Percentiles rank a stretch among this genome's conserved stretches.
Evolutionary conservation across 768 basidiomycete genomes (phyloP).

Genomic region (Leucocoprinus sp.): DNA sequence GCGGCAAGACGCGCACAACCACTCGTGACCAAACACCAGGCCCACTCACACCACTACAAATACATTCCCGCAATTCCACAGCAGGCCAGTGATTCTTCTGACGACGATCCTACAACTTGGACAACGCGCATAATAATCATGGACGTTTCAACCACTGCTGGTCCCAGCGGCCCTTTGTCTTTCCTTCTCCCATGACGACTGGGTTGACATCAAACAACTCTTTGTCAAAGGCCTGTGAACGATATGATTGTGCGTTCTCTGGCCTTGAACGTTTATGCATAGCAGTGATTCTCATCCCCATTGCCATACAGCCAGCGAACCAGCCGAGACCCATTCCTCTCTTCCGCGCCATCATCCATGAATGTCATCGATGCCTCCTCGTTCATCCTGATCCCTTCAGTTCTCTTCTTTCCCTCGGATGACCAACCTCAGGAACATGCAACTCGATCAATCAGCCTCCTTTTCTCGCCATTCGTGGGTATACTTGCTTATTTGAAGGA

Average conservation of each 20-base stretch:
- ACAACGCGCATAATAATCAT: conserved; percentile 28
- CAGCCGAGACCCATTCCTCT: conserved; percentile 43
- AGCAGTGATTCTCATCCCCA: neutral
- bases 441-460: too few relatives aligned
- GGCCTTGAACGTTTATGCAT: neutral
- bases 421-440: neutral
- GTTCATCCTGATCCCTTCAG: conserved; percentile 49
- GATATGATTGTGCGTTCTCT: conserved; percentile 45
- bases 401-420: conserved; percentile 28
- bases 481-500: too few relatives aligned
- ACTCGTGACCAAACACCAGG: conserved; percentile 13
- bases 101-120: conserved; percentile 22
- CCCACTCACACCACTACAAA: conserved; percentile 22
- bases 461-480: too few relatives aligned
- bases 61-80: conserved; percentile 23
- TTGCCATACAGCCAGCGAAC: conserved; percentile 31
- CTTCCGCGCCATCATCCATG: conserved; percentile 56
- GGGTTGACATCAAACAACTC: conserved; percentile 61
- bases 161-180: conserved; percentile 13
- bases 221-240: conserved; percentile 47
- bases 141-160: conserved; percentile 31
- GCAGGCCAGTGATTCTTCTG: conserved; percentile 12
- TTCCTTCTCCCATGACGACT: conserved; percentile 34
- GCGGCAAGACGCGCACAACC: conserved; percentile 1
- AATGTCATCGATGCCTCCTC: conserved; percentile 56